Conservation (phyloP, 116 monocot genomes). For the Papilionanthe hybrid region DNA sequence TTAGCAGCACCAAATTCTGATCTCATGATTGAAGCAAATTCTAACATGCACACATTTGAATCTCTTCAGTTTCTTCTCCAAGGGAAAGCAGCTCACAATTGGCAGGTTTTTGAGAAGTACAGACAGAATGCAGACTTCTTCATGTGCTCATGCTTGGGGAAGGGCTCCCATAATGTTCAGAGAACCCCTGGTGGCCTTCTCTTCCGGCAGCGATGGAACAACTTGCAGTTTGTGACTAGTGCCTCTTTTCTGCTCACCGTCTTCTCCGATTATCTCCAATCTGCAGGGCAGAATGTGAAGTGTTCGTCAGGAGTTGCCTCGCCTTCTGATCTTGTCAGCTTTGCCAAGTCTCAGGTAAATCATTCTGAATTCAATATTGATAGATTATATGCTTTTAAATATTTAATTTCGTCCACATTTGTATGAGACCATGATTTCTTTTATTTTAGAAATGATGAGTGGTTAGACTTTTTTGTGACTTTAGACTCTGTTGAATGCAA, state of each 20-base stretch:
- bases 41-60: no score
- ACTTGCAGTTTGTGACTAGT: slow-evolving; percentile 69
- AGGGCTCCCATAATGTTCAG: slow-evolving; percentile 38
- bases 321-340: slow-evolving; percentile 37
- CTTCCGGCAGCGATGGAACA: slow-evolving; percentile 65
- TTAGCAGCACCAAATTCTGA: no score
- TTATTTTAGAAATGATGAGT: not conserved
- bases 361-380: not conserved
- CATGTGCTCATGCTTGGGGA: slow-evolving; percentile 63
- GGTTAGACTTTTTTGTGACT: not conserved
- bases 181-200: slow-evolving; percentile 66
- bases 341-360: slow-evolving; percentile 55
- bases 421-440: no score
- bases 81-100: slow-evolving; percentile 41
- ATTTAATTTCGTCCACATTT: no score
- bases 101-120: slow-evolving; percentile 37
- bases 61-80: slow-evolving; percentile 43
- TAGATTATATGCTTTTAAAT: no score
- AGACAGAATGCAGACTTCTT: slow-evolving; percentile 59
- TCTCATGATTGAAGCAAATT: no score
- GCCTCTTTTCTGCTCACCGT: slow-evolving; percentile 59
- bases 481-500: not conserved
- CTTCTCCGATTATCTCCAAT: slow-evolving; percentile 52
- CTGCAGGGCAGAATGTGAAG: slow-evolving; percentile 21
- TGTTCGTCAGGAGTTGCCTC: slow-evolving; percentile 30